phyloP scores from a whole-genome alignment of 306 rosid species.

The Castanopsis chinensis region DNA sequence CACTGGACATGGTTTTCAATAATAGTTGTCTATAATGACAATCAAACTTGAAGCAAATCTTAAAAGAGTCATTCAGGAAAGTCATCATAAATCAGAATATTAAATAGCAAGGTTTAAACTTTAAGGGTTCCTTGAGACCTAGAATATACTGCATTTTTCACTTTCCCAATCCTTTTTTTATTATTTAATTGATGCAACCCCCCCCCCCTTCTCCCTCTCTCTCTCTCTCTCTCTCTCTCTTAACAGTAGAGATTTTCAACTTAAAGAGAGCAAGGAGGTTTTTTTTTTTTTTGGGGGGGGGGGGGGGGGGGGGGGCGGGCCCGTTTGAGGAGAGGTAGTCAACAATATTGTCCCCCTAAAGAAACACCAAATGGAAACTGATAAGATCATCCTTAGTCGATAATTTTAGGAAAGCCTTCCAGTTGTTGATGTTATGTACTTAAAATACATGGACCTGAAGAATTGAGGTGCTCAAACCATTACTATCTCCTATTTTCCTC shows the following conservation, averaged over 20 bases:
- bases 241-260: not conserved
- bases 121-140: not conserved
- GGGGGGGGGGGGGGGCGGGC: too few relatives aligned
- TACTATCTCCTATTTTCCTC: not conserved
- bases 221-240: too few relatives aligned
- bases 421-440: not conserved
- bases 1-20: not conserved
- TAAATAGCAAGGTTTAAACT: not conserved
- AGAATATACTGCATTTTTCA: not conserved
- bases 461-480: not conserved
- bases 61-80: not conserved
- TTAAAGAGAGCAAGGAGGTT: not conserved
- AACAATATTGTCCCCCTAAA: not conserved
- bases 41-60: not conserved
- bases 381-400: not conserved
- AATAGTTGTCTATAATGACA: not conserved
- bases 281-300: too few relatives aligned
- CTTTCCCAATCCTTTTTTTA: not conserved
- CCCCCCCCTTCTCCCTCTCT: accelerated
- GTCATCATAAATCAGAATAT: not conserved
- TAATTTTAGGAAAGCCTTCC: not conserved
- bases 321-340: not conserved
- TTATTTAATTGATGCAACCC: not conserved
- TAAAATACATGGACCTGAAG: not conserved
- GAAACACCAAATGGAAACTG: not conserved